Evolutionary conservation across 768 basidiomycete genomes (phyloP).

Genomic region (Lentinula detonsa): DNA sequence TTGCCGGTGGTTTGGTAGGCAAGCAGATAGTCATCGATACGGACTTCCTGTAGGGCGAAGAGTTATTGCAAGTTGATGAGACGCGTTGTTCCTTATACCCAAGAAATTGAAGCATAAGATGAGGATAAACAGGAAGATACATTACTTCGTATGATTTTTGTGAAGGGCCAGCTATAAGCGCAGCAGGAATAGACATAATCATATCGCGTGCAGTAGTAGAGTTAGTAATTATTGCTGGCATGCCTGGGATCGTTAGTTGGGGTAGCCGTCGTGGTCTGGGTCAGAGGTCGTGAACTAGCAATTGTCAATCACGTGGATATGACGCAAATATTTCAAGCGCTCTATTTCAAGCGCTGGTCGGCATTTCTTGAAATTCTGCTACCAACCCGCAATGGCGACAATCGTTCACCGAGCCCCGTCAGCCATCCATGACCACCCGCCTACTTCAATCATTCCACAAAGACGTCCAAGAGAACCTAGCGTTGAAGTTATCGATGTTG

Average conservation of each 20-base stretch:
- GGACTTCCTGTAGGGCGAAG: conserved; percentile 40
- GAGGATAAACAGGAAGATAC: background rate
- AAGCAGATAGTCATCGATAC: conserved; percentile 47
- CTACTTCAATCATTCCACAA: background rate
- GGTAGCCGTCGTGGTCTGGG: background rate
- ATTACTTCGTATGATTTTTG: conserved; percentile 6
- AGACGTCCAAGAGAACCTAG: conserved; percentile 1
- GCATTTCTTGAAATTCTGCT: background rate
- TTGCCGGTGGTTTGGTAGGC: conserved; percentile 40
- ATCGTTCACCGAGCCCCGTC: background rate
- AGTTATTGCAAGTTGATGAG: background rate
- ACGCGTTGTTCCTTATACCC: background rate
- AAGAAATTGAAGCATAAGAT: background rate
- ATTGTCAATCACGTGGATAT: background rate
- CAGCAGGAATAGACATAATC: conserved; percentile 2
- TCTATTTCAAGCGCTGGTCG: background rate
- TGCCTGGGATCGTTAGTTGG: background rate
- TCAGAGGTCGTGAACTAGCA: background rate
- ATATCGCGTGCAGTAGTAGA: background rate
- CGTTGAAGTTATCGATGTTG: conserved; percentile 5
- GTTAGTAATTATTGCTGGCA: background rate
- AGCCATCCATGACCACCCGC: background rate
- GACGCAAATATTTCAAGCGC: background rate
- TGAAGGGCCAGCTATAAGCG: background rate
- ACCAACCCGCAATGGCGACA: background rate